Conservation (phyloP, 495 filamentous ascomycete species). For the Cairneyella variabilis region DNA sequence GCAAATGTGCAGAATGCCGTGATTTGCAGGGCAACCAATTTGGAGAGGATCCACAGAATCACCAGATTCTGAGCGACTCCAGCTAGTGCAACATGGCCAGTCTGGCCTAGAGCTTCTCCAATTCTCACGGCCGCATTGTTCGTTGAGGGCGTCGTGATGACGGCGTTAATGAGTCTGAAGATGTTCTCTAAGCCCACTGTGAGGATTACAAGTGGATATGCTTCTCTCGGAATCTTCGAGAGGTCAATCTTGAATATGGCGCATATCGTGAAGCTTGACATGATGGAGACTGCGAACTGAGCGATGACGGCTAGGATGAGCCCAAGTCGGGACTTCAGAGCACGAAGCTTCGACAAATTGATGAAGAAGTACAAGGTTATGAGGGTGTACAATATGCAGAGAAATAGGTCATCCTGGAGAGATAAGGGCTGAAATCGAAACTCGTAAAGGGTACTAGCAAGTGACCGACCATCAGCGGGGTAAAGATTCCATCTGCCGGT, state of each 20-base stretch:
- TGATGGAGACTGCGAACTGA: slow-evolving; percentile 65
- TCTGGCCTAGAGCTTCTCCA: slow-evolving; percentile 62
- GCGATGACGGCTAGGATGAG: slow-evolving; percentile 59
- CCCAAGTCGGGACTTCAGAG: slow-evolving; percentile 64
- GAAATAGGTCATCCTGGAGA: slow-evolving; percentile 49
- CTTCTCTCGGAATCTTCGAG: slow-evolving; percentile 54
- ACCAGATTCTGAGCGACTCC: slow-evolving; percentile 56
- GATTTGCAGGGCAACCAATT: slow-evolving; percentile 56
- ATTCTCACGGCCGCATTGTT: slow-evolving; percentile 56
- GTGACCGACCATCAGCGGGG: slow-evolving; percentile 48
- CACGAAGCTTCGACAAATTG: slow-evolving; percentile 56
- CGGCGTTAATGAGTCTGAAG: slow-evolving; percentile 66
- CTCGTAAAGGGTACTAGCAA: slow-evolving; percentile 58
- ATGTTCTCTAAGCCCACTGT: slow-evolving; percentile 70
- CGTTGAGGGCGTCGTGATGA: slow-evolving; percentile 60
- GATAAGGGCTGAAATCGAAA: slow-evolving; percentile 69
- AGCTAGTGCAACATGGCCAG: slow-evolving; percentile 60
- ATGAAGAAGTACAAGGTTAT: slow-evolving; percentile 53
- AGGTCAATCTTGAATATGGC: slow-evolving; percentile 58
- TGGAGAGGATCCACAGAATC: slow-evolving; percentile 53
- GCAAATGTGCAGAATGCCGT: slow-evolving; percentile 67
- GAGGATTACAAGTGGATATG: slow-evolving; percentile 68
- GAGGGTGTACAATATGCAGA: slow-evolving; percentile 56
- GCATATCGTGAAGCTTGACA: slow-evolving; percentile 61
- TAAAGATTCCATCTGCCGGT: slow-evolving; percentile 55